A percentile compares a stretch with the other conserved stretches of the same genome.
These are phyloP conservation scores for Stereocaulon alpinum DNA, from an alignment of 495 filamentous ascomycete species.

Conservation along the genomic window DNA sequence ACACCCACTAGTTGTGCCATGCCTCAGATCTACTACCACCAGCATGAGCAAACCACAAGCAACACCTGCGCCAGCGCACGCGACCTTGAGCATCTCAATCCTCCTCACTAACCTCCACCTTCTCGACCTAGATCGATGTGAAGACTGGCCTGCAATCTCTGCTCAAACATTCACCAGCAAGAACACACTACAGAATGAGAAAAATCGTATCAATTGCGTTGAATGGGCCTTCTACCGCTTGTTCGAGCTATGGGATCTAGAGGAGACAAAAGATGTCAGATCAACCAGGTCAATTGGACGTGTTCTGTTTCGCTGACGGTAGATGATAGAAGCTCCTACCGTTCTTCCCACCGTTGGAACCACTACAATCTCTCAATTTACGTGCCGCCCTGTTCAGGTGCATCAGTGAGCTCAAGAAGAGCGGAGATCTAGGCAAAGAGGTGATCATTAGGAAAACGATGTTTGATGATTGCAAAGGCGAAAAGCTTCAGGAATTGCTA, in stretches of 20 bases:
- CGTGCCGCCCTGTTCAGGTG: constrained; percentile 72
- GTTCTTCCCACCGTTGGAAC: constrained; percentile 79
- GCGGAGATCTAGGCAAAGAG: constrained; percentile 68
- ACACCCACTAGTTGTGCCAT: not conserved
- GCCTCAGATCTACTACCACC: not conserved
- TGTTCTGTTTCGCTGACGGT: constrained; percentile 4
- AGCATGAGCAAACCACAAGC: constrained; percentile 7
- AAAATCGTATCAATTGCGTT: constrained; percentile 62
- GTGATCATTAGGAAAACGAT: constrained; percentile 73
- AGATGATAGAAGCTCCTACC: constrained; percentile 63
- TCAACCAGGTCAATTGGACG: constrained; percentile 9
- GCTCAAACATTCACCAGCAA: constrained; percentile 53
- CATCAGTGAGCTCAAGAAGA: constrained; percentile 75
- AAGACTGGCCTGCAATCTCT: constrained; percentile 69
- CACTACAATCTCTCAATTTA: constrained; percentile 79
- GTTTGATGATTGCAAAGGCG: constrained; percentile 84
- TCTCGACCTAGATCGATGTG: constrained; percentile 60
- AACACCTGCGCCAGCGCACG: not conserved
- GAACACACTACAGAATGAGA: constrained; percentile 59
- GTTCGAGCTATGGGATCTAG: constrained; percentile 69
- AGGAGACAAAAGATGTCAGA: constrained; percentile 57
- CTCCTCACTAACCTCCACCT: constrained; percentile 74
- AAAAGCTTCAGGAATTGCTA: constrained; percentile 69
- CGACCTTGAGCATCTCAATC: constrained; percentile 1
- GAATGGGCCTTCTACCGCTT: constrained; percentile 82